Conservation (phyloP, 495 filamentous ascomycete genomes). For the Penicillium roqueforti region DNA sequence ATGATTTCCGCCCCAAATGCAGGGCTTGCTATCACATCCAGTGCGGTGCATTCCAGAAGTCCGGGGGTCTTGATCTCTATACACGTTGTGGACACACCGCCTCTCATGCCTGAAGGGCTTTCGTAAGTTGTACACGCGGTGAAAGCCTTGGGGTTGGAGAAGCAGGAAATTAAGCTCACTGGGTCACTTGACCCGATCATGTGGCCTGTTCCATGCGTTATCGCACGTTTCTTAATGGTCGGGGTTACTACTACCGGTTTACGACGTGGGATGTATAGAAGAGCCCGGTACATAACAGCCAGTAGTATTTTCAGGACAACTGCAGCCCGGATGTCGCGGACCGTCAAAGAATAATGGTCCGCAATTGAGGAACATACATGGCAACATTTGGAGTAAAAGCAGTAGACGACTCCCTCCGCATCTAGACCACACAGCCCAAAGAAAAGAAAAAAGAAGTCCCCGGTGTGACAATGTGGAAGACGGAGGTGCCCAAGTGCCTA, state of each 20-base stretch:
- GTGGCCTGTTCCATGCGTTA: slow-evolving; percentile 5
- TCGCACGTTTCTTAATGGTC: neutral
- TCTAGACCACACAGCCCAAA: slow-evolving; percentile 3
- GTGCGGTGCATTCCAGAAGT: neutral
- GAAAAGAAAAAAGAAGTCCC: neutral
- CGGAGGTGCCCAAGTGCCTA: no score
- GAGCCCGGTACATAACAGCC: neutral
- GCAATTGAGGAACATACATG: neutral
- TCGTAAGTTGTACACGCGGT: slow-evolving; percentile 2
- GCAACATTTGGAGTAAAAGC: neutral
- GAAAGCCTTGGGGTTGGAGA: neutral
- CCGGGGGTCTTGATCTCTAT: neutral
- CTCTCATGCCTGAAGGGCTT: no score
- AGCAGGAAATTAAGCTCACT: slow-evolving; percentile 6
- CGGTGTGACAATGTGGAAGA: slow-evolving; percentile 4
- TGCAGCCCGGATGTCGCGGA: neutral
- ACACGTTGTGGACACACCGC: neutral
- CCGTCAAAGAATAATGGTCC: neutral
- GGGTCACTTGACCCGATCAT: slow-evolving; percentile 21
- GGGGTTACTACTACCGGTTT: neutral
- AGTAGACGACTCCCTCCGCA: no score
- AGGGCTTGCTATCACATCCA: neutral
- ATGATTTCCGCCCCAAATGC: neutral
- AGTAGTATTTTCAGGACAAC: neutral
- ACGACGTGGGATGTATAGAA: neutral